Evolutionary conservation across 306 rosid species (phyloP).

Genomic region (Alnus rubra): DNA sequence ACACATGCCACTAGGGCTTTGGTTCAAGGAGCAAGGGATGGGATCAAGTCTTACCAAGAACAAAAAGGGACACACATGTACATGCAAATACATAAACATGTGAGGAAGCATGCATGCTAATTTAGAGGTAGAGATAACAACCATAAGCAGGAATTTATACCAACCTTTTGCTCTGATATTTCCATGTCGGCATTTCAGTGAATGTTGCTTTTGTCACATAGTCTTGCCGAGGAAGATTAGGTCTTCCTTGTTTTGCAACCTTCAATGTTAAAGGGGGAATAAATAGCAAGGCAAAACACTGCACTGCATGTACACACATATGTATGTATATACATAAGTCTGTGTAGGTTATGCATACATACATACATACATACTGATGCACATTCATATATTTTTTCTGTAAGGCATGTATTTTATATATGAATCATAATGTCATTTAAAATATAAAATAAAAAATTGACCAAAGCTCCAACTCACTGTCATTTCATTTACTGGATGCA

Average conservation of each 20-base stretch:
- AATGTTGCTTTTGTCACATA: conserved; percentile 40
- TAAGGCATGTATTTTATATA: not conserved
- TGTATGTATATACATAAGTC: not conserved
- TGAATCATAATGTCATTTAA: not conserved
- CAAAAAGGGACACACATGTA: conserved; percentile 6
- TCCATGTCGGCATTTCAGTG: conserved; percentile 49
- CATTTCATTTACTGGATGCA: conserved; percentile 54
- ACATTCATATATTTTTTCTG: not conserved
- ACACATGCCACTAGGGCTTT: conserved; percentile 3
- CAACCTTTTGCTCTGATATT: conserved; percentile 55
- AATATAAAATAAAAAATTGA: not conserved
- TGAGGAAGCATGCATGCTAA: conserved; percentile 9
- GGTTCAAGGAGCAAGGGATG: not conserved
- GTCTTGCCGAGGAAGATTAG: conserved; percentile 46
- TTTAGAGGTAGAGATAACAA: conserved; percentile 2
- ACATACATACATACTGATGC: not conserved
- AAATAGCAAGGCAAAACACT: conserved; percentile 28
- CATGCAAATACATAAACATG: not conserved
- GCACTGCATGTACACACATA: conserved; percentile 2
- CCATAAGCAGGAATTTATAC: conserved; percentile 22
- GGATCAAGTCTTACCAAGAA: conserved; percentile 5
- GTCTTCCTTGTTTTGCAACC: conserved; percentile 61
- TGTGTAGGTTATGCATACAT: not conserved
- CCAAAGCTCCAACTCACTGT: conserved; percentile 52
- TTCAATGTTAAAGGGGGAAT: conserved; percentile 26